Conservation (phyloP, 139 green algal genomes). For the Parachlorella kessleri region DNA sequence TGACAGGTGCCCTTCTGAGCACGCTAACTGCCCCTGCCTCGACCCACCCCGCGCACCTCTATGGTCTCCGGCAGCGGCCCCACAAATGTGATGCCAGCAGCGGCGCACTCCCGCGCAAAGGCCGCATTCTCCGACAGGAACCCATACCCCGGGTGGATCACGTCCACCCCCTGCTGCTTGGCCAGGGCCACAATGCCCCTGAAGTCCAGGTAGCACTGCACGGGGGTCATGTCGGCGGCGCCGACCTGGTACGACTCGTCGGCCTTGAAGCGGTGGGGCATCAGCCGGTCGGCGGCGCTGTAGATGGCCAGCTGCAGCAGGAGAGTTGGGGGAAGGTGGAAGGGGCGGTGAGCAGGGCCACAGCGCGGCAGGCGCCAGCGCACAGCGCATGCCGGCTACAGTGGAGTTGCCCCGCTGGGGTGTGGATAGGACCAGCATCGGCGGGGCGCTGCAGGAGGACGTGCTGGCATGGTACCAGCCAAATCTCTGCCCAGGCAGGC, state of each 20-base stretch:
- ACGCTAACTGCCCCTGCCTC: too few species aligned
- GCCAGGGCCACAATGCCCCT: slow-evolving; percentile 69
- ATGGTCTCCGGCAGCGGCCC: slow-evolving; percentile 87
- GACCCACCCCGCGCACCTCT: slow-evolving; percentile 37
- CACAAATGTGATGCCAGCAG: slow-evolving; percentile 90
- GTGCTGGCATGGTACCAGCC: neutral
- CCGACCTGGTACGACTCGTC: slow-evolving; percentile 92
- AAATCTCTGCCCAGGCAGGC: neutral
- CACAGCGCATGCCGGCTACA: too few species aligned
- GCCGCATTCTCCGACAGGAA: slow-evolving; percentile 88
- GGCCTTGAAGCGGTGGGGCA: slow-evolving; percentile 84
- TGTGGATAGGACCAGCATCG: too few species aligned
- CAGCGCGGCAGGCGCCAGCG: too few species aligned
- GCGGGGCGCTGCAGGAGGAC: neutral
- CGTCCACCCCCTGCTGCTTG: slow-evolving; percentile 85
- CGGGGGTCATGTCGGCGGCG: slow-evolving; percentile 65
- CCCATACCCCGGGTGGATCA: slow-evolving; percentile 95
- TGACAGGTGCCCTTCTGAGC: too few species aligned
- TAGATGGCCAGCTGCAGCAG: slow-evolving; percentile 88
- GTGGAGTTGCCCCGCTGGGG: too few species aligned
- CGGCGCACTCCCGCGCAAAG: slow-evolving; percentile 86
- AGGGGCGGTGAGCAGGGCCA: too few species aligned
- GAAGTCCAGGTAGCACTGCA: slow-evolving; percentile 88
- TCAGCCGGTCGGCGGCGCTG: slow-evolving; percentile 79
- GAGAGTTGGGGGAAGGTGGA: too few species aligned